Base-by-base conservation (phyloP, 345 rosid species). In the Lepidium sativum region DNA sequence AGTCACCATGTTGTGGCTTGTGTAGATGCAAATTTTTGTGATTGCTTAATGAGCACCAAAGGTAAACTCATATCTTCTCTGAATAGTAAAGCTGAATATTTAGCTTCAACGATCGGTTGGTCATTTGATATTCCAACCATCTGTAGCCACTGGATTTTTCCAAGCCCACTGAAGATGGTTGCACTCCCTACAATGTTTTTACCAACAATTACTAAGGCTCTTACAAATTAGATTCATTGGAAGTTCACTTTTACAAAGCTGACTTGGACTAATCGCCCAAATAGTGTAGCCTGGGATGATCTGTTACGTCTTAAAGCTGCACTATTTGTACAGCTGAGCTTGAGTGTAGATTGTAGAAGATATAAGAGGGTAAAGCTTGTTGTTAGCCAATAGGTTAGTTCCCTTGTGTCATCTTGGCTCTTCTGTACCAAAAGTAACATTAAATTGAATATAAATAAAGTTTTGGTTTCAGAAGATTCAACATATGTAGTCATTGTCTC, bases 1-100 rank as follows among this genome's bases (percentile, higher is more conserved):
- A 12, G 84, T 71, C 71, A 57, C 65, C 68, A 77, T 75, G 55
- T 71, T 65, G n/a, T n/a, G n/a, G n/a, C n/a, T n/a, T n/a, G n/a
- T n/a, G n/a, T n/a, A n/a, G n/a, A n/a, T n/a, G n/a, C n/a, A n/a
- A n/a, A n/a, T n/a, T n/a, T n/a, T n/a, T n/a, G n/a, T n/a, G n/a
- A n/a, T n/a, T n/a, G n/a, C n/a, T n/a, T n/a, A n/a, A n/a, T n/a
- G n/a, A n/a, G n/a, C n/a, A n/a, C n/a, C n/a, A n/a, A n/a, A n/a
- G n/a, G n/a, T n/a, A n/a, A n/a, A n/a, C n/a, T n/a, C n/a, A n/a
- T n/a, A n/a, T n/a, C n/a, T n/a, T n/a, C n/a, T n/a, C n/a, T 85
- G 64, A 85, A 85, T 21, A 83, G 83, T 59, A 85, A 66, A 41
- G 88, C 88, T 35, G 91, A 88, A 52, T 81, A 85, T 76, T 85